Evolutionary conservation across 2,329 filamentous ascomycete species (phyloP), one percentile per base, ranked within the genome.

Genomic region (Ceratocystis alfenasii): DNA sequence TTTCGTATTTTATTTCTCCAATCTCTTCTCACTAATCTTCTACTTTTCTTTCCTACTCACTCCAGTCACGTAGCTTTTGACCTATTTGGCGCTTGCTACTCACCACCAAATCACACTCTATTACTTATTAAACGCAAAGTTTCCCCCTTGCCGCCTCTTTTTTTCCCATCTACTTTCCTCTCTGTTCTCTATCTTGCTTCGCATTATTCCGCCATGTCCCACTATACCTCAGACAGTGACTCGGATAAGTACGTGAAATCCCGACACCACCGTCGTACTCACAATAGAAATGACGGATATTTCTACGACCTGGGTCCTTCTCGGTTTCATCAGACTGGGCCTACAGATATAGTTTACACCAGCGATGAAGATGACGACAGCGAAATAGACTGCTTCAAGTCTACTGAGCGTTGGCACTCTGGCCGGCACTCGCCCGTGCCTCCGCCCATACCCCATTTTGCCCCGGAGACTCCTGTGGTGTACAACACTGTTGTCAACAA

Each of bases 401-500:
- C 7, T 28, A 44, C 45, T 25, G 22, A 30, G 22, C 36, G 41
- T 3, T 25, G 53, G 28, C 12, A 7, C 15, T 28, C 48, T 5
- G 20, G 15, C 20, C 15, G 10, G 48, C 10, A 53, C 25, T 2
- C 28, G 5, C 25, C 28, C n/a, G 15, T 59, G 15, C 17, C 50
- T 50, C 4, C 50, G 12, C n/a, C 20, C 20, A 5, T 7, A 6
- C 1, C 17, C 12, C 44, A 20, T 10, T 30, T n/a, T n/a, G n/a
- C 15, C 17, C 2, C 61, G 17, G 20, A 48, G 46, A n/a, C 22
- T 20, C 61, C 61, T 1, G 44, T 67, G 3, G 64, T 67, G 10
- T 59, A 60, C 65, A 67, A 61, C 36, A 55, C 61, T 15, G 41
- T 62, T 22, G 28, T 59, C 55, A 36, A 41, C 46, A 62, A 62